Percentiles rank a stretch among this genome's conserved stretches.
Conservation (phyloP, 148 eudicot species). For the Camellia sinensis region DNA sequence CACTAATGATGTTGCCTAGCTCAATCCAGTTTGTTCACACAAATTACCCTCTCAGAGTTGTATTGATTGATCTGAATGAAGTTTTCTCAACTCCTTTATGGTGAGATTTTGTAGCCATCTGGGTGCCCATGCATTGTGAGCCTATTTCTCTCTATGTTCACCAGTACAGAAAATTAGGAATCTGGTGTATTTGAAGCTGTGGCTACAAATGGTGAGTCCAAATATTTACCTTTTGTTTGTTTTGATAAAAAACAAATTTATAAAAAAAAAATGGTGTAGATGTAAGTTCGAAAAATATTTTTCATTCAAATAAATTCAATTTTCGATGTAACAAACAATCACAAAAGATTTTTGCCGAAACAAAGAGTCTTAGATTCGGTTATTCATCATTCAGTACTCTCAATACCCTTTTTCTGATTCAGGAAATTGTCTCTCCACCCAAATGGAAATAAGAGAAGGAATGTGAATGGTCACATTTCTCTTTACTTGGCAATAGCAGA, state of each 20-base stretch:
- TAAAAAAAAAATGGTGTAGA: no score
- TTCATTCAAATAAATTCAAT: no score
- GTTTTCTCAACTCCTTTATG: not conserved
- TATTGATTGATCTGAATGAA: not conserved
- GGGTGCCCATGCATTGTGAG: not conserved
- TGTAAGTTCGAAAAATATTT: no score
- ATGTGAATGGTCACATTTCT: not conserved
- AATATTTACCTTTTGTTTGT: no score
- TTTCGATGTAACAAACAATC: no score
- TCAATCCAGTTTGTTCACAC: no score
- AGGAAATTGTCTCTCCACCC: conserved; percentile 1
- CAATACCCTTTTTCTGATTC: not conserved
- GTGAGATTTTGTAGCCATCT: not conserved
- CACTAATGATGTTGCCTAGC: no score
- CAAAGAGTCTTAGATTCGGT: not conserved
- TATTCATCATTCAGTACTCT: not conserved
- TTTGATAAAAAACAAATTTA: no score
- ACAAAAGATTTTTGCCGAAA: no score
- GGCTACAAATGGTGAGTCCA: no score
- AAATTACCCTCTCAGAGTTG: not conserved
- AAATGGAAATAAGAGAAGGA: conserved; percentile 1
- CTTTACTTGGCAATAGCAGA: not conserved
- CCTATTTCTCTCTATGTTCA: not conserved
- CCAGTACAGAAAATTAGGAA: not conserved
- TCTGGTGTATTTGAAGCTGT: no score